Percentiles rank a stretch among this genome's conserved stretches.
phyloP scores from a whole-genome alignment of 2,329 filamentous ascomycete genomes.

The Penicillium nordicum region DNA sequence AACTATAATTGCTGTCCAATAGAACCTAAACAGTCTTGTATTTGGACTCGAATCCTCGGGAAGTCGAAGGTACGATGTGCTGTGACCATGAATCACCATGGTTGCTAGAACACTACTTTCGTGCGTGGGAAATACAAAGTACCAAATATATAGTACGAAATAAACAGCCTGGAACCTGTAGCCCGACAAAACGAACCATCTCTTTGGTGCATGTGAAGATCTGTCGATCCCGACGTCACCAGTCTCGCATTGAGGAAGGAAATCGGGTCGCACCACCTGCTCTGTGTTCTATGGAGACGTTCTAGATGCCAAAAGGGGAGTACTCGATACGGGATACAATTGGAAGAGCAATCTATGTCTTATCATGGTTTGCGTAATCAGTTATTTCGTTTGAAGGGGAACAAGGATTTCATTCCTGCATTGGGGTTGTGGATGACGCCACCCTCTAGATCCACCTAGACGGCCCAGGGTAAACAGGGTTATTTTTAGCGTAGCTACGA shows the following conservation, averaged over 20 bases:
- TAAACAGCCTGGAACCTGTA: neutral
- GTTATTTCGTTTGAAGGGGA: neutral
- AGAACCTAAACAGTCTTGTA: neutral
- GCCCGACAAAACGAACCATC: neutral
- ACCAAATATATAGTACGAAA: neutral
- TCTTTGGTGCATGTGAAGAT: neutral
- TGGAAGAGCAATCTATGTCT: neutral
- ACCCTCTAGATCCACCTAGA: neutral
- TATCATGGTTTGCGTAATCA: neutral
- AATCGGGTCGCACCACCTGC: neutral
- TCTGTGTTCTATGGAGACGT: neutral
- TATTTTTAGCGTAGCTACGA: neutral
- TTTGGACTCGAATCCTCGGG: neutral
- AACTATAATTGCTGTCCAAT: too few species aligned
- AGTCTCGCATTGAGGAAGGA: neutral
- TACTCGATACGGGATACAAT: neutral
- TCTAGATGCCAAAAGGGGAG: neutral
- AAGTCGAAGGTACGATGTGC: neutral
- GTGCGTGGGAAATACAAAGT: neutral
- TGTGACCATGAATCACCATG: neutral
- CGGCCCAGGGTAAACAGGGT: neutral
- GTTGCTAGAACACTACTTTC: neutral
- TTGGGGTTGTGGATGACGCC: neutral
- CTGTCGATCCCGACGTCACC: slow-evolving; percentile 18
- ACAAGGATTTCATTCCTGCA: neutral